Evolutionary conservation across 352 stramenopile species (phyloP).

Genomic region (Globisporangium splendens): DNA sequence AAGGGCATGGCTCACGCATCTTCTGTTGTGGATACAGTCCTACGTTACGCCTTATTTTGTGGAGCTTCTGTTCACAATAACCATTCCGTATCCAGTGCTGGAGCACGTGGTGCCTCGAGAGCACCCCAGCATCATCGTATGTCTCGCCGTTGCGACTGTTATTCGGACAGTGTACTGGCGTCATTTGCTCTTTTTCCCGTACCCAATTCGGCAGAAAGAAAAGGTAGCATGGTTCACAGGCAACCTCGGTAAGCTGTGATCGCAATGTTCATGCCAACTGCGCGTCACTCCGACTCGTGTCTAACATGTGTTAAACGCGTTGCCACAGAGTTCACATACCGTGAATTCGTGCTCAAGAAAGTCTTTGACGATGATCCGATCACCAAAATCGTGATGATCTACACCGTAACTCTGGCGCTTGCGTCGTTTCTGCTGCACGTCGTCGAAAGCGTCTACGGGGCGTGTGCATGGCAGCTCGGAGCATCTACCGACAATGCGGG

Average conservation of each 20-base stretch:
- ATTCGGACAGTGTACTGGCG: constrained; percentile 49
- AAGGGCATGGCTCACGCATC: background rate
- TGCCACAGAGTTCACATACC: constrained; percentile 54
- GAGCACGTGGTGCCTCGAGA: constrained; percentile 26
- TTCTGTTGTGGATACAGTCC: constrained; percentile 4
- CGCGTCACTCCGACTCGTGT: background rate
- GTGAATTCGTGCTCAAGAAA: constrained; percentile 71
- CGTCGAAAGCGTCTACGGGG: constrained; percentile 42
- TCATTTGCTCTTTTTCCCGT: constrained; percentile 58
- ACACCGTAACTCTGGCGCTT: constrained; percentile 19
- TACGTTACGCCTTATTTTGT: constrained; percentile 16
- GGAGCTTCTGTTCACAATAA: constrained; percentile 29
- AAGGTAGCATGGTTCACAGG: constrained; percentile 61
- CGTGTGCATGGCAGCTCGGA: constrained; percentile 23
- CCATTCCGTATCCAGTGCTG: constrained; percentile 55
- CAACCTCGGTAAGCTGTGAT: constrained; percentile 35
- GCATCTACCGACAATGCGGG: constrained; percentile 3
- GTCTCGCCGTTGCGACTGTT: constrained; percentile 37
- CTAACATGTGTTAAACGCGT: background rate
- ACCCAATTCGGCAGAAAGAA: constrained; percentile 62
- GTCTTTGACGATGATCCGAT: constrained; percentile 56
- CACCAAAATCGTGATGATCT: constrained; percentile 33
- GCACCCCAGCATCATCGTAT: constrained; percentile 28
- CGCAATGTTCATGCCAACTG: background rate
- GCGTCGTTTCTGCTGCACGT: constrained; percentile 44